Conservation (phyloP, 805 yeast species). For the Candida vaughaniae region DNA sequence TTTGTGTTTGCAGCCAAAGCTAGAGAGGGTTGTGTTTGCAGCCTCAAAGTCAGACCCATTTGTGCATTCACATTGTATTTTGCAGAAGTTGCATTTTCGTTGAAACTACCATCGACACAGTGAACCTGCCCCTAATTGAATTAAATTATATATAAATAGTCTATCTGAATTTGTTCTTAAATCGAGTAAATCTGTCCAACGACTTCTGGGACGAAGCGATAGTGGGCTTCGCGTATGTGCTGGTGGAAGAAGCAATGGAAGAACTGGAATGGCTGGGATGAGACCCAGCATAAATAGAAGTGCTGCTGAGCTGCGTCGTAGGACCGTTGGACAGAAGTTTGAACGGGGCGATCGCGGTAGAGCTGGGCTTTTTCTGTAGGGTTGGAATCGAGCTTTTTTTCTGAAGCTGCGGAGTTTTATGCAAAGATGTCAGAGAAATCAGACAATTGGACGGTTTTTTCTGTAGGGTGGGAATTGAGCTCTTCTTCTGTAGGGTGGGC, state of each 20-base stretch:
- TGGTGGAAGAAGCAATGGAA: neutral
- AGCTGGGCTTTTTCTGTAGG: conserved; percentile 18
- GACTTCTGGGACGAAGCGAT: conserved; percentile 40
- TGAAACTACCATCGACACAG: neutral
- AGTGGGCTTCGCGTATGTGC: conserved; percentile 36
- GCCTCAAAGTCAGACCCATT: no score
- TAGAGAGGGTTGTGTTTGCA: no score
- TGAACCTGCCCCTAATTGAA: neutral
- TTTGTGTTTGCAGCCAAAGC: no score
- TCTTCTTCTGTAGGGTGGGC: conserved; percentile 17
- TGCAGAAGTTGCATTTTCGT: no score
- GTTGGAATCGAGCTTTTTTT: conserved; percentile 15
- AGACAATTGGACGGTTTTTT: conserved; percentile 16
- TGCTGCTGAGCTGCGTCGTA: conserved; percentile 4
- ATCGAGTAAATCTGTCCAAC: conserved; percentile 33
- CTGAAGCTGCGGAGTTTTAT: conserved; percentile 11
- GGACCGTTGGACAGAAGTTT: conserved; percentile 17
- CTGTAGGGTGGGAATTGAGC: conserved; percentile 18
- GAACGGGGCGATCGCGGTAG: conserved; percentile 10
- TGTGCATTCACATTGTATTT: no score
- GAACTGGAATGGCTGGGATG: neutral
- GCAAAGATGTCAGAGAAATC: neutral
- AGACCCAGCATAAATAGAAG: conserved; percentile 1
- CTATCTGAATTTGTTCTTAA: conserved; percentile 30
- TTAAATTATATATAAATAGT: neutral